Base-by-base conservation (phyloP, 1,284 basidiomycete species). In the Porogramme epimiltina region DNA sequence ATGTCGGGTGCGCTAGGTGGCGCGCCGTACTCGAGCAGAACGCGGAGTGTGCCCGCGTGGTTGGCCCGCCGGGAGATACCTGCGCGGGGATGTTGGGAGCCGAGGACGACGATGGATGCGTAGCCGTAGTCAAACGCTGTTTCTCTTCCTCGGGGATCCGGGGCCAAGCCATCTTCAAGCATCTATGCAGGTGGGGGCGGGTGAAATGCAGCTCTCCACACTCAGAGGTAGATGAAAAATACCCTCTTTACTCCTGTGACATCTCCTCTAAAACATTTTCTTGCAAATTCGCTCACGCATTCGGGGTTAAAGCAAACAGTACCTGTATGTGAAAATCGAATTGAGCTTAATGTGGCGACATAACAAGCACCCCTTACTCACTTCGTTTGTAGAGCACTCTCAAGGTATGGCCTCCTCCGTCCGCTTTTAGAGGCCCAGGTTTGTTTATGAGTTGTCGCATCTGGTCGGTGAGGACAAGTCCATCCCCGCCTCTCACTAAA, bases 101-200 rank as follows among this genome's bases (percentile, higher is more conserved):
- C 82, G 5, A 68, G 54, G 24, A 77, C 66, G 38, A 74, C 59
- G 6, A 82, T 56, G 0, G 74, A 62, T 3, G 74, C 70, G 55
- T 82, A 84, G 3, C 80, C 74, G 9, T 74, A 71, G 33, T 73
- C 64, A 61, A 73, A 79, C 0, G 74, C 67, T 0, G 79, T 81
- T 62, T 82, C 78, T 0, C 71, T 71, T 15, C 68, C 70, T 23
- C 54, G 60, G 0, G 82, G 63, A 46, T 75, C 70, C 4, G 78
- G 79, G 0, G 75, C 74, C 0, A 51, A 56, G 0, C 74, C 73
- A 2, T 57, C 54, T 49, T 73, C 68, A 33, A 82, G 51, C 11
- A 63, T 62, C 79, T 81, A 36, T 16, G 20, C 3, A 26, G 26
- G 15, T 13, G 13, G 13, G 13, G n/a, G 16, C 18, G 11, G 19